Percentiles rank a stretch among this genome's conserved stretches.
These are phyloP conservation scores for Geosiphon pyriformis DNA, from an alignment of 192 early-diverging fungal genomes.

Conservation along the genomic window DNA sequence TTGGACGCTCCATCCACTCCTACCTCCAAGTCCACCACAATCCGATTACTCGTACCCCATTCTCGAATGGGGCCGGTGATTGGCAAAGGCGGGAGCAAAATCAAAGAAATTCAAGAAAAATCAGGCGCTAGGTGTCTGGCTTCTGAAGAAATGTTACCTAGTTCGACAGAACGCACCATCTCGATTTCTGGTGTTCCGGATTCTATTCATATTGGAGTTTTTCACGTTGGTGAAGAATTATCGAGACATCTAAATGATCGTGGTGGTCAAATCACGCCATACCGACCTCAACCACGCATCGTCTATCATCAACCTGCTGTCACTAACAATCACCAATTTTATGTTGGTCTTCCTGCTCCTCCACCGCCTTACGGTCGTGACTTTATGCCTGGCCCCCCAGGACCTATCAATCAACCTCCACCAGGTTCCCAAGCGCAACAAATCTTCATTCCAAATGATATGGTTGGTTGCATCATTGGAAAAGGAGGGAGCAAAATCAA, in stretches of 20 bases:
- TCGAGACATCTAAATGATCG: constrained; percentile 65
- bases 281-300: constrained; percentile 56
- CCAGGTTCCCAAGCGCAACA: constrained; percentile 48
- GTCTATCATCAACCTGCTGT: constrained; percentile 27
- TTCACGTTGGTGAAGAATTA: constrained; percentile 73
- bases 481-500: constrained; percentile 81
- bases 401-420: constrained; percentile 25
- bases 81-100: constrained; percentile 80
- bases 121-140: constrained; percentile 83
- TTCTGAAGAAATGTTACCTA: constrained; percentile 82
- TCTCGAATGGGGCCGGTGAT: constrained; percentile 86
- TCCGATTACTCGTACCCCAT: constrained; percentile 85
- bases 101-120: constrained; percentile 88
- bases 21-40: constrained; percentile 49
- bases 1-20: constrained; percentile 45
- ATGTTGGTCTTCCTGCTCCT: constrained; percentile 32
- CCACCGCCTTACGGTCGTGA: constrained; percentile 39
- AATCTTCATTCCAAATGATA: constrained; percentile 60
- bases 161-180: constrained; percentile 87
- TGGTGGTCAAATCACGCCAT: constrained; percentile 55
- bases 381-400: constrained; percentile 31
- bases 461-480: constrained; percentile 91
- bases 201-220: constrained; percentile 81
- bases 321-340: constrained; percentile 21
- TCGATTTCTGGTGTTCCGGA: constrained; percentile 77